A percentile compares a stretch with the other conserved stretches of the same genome.
phyloP scores from a whole-genome alignment of 371 early-diverging fungal genomes.

The Smittium mucronatum region DNA sequence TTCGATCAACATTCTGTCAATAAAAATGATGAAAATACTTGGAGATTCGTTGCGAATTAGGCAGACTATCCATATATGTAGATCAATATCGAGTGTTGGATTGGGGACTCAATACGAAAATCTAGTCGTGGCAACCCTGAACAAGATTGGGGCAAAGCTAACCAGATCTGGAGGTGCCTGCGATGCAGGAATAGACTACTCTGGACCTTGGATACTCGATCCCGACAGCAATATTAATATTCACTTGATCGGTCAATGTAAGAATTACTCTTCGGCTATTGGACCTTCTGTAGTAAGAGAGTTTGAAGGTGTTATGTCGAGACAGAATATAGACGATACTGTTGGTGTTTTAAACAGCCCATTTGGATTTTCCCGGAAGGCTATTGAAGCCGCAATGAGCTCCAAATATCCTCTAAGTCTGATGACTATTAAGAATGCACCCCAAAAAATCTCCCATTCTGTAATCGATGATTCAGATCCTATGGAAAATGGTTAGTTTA shows the following conservation, averaged over 20 bases:
- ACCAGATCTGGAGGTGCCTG: slow-evolving; percentile 25
- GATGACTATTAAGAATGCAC: slow-evolving; percentile 23
- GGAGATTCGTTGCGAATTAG: too few species aligned
- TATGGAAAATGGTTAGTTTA: too few species aligned
- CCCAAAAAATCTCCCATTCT: too few species aligned
- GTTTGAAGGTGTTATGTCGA: slow-evolving; percentile 32
- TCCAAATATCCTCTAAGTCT: slow-evolving; percentile 25
- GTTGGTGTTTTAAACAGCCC: slow-evolving; percentile 23
- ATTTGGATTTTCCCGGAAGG: slow-evolving; percentile 25
- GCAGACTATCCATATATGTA: too few species aligned
- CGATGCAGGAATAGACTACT: slow-evolving; percentile 30
- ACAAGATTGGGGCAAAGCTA: slow-evolving; percentile 18
- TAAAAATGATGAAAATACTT: too few species aligned
- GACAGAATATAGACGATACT: slow-evolving; percentile 22
- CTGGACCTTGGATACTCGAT: slow-evolving; percentile 19
- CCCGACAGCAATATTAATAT: slow-evolving; percentile 14
- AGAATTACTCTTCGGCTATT: slow-evolving; percentile 25
- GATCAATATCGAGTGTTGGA: slow-evolving; percentile 28
- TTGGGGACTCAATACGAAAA: slow-evolving; percentile 26
- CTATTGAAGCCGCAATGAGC: slow-evolving; percentile 21
- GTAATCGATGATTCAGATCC: not conserved
- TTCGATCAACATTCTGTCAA: too few species aligned
- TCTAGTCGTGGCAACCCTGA: slow-evolving; percentile 16
- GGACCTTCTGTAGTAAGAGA: slow-evolving; percentile 29
- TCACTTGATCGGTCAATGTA: slow-evolving; percentile 30